These are phyloP conservation scores for Trichophyton verrucosum DNA, from an alignment of 2,329 filamentous ascomycete species.

Conservation along the genomic window DNA sequence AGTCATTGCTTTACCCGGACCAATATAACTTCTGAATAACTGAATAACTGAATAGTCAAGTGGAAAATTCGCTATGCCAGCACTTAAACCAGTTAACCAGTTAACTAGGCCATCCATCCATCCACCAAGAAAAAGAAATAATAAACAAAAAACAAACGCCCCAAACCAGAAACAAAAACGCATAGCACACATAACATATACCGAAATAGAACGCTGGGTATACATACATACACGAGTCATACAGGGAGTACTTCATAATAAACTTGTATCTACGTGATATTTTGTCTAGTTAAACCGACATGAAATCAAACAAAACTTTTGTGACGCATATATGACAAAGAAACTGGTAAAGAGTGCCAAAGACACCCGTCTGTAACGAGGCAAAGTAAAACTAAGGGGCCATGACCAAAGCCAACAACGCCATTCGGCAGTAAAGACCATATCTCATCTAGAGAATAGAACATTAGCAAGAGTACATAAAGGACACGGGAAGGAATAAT, in stretches of 20 bases:
- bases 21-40: background rate
- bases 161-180: background rate
- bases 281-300: conserved; percentile 2
- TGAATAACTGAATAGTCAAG: background rate
- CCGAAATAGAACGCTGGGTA: background rate
- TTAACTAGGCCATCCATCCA: background rate
- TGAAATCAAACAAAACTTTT: conserved; percentile 1
- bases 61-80: too few species aligned
- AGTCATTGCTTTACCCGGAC: too few species aligned
- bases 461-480: background rate
- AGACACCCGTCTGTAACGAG: background rate
- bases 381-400: conserved; percentile 30
- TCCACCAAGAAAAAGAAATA: background rate
- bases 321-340: background rate
- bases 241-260: background rate
- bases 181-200: background rate
- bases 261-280: background rate
- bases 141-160: background rate
- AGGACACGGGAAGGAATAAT: background rate
- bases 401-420: conserved; percentile 87
- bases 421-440: conserved; percentile 96
- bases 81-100: too few species aligned
- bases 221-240: conserved; percentile 1
- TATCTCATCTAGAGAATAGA: conserved; percentile 66
- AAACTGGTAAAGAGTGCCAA: background rate